Percentiles rank a stretch among this genome's conserved stretches.
phyloP scores from a whole-genome alignment of 83 land plant species.

The Picea abies region DNA sequence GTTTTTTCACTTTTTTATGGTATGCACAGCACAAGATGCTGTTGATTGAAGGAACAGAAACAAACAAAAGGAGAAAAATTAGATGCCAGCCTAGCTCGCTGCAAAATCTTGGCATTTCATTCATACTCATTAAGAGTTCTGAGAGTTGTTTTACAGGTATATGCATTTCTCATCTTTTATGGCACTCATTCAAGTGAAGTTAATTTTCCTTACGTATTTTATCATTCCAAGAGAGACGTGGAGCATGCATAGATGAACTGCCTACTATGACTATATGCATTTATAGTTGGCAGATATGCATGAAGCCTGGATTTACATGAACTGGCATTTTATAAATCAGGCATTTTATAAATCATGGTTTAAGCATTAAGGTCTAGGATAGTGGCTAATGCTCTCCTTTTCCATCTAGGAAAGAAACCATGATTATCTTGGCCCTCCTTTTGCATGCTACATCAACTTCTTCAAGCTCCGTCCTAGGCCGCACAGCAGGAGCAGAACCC shows the following conservation, averaged over 20 bases:
- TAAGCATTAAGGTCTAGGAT: neutral
- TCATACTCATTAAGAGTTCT: neutral
- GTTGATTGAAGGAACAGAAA: neutral
- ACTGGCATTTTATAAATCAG: neutral
- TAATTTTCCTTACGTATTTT: neutral
- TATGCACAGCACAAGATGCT: neutral
- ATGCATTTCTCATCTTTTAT: neutral
- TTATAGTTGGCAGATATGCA: neutral
- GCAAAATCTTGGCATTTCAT: neutral
- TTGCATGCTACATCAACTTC: neutral
- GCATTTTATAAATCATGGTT: neutral
- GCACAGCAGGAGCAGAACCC: neutral
- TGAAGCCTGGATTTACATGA: neutral
- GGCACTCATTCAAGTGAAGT: neutral
- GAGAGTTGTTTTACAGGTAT: neutral
- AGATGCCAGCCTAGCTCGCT: neutral
- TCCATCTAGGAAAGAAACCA: neutral
- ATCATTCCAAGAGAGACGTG: neutral
- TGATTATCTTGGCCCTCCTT: neutral
- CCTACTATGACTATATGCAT: neutral
- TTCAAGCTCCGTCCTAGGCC: no score
- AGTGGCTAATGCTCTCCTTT: neutral
- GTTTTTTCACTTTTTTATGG: neutral
- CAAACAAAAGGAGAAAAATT: neutral
- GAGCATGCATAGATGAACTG: neutral